Evolutionary conservation across 495 filamentous ascomycete species (phyloP).

Genomic region (Penicillium soppii): DNA sequence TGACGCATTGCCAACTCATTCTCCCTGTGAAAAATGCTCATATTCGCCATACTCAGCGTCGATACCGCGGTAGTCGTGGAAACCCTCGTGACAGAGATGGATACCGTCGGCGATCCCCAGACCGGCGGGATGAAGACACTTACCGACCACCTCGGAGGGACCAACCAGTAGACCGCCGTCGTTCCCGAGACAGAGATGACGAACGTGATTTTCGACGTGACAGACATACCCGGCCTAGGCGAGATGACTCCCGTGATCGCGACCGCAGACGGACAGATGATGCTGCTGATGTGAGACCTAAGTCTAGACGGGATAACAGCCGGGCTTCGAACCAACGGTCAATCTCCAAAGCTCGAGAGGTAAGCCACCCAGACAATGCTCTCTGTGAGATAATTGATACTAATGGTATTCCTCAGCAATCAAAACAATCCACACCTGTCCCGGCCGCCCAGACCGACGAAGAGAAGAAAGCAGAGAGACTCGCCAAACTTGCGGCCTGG

Average conservation of each 20-base stretch:
- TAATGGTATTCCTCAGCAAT: conserved; percentile 26
- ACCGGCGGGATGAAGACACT: conserved; percentile 66
- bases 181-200: conserved; percentile 57
- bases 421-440: conserved; percentile 49
- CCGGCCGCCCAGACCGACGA: conserved; percentile 64
- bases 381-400: not conserved
- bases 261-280: conserved; percentile 67
- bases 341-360: conserved; percentile 51
- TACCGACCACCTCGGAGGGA: conserved; percentile 61
- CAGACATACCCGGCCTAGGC: conserved; percentile 70
- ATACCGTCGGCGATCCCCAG: conserved; percentile 70
- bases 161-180: conserved; percentile 63
- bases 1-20: not conserved
- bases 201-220: conserved; percentile 67
- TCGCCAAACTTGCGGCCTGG: conserved; percentile 87
- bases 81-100: conserved; percentile 57
- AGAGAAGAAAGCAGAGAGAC: conserved; percentile 79
- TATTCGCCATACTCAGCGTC: conserved; percentile 44
- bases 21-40: conserved; percentile 23
- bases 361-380: conserved; percentile 29
- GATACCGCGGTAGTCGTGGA: conserved; percentile 60
- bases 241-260: conserved; percentile 78
- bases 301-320: conserved; percentile 66
- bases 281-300: conserved; percentile 71
- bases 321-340: conserved; percentile 46